Percentiles rank a stretch among this genome's conserved stretches.
phyloP scores from a whole-genome alignment of 257 asterid genomes.

The Nicotiana tabacum region DNA sequence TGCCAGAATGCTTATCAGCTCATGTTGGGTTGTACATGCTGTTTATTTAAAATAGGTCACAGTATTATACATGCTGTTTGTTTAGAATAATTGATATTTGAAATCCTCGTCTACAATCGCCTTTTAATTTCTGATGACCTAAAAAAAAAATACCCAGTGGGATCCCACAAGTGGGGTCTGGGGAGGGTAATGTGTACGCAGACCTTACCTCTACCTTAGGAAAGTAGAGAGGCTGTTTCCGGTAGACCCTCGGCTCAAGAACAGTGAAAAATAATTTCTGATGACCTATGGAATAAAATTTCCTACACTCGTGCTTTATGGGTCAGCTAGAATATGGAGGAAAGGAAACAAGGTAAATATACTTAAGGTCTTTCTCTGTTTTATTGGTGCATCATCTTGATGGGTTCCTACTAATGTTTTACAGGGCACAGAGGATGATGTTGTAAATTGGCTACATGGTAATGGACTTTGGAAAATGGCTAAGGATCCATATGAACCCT shows the following conservation, averaged over 20 bases:
- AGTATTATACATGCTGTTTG: neutral
- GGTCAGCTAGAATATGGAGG: neutral
- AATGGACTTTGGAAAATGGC: conserved; percentile 81
- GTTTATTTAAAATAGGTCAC: neutral
- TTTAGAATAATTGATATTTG: neutral
- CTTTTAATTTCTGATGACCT: neutral
- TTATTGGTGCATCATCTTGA: neutral
- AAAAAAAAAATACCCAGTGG: too few species aligned
- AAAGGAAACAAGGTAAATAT: neutral
- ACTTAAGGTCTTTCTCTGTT: neutral
- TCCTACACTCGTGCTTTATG: neutral
- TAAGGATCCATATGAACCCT: conserved; percentile 85
- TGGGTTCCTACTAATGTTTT: neutral
- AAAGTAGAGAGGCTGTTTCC: too few species aligned
- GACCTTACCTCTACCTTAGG: too few species aligned
- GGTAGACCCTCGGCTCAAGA: too few species aligned
- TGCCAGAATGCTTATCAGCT: neutral
- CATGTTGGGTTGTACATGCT: neutral
- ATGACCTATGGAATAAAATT: neutral
- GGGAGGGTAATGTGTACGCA: too few species aligned
- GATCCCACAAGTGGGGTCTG: too few species aligned
- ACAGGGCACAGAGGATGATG: conserved; percentile 98
- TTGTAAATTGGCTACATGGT: conserved; percentile 90
- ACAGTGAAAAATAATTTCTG: neutral
- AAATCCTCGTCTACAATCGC: neutral